Evolutionary conservation across 768 basidiomycete species (phyloP).

Genomic region (Scleroderma citrinum): DNA sequence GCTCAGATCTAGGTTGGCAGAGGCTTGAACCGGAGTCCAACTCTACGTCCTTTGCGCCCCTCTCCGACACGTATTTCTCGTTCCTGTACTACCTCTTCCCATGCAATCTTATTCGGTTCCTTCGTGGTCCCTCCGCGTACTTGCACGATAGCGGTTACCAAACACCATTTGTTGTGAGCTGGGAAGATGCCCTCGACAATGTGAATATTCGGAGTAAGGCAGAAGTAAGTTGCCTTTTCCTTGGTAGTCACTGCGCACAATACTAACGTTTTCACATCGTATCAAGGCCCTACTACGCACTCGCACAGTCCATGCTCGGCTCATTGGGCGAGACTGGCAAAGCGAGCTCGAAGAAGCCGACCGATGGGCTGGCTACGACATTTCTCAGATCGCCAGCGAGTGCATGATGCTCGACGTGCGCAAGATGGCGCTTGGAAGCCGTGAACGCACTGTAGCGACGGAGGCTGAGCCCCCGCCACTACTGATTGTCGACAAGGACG

Average conservation of each 20-base stretch:
- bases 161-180: constrained; percentile 61
- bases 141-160: constrained; percentile 44
- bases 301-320: constrained; percentile 67
- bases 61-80: constrained; percentile 64
- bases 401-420: constrained; percentile 62
- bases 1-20: constrained; percentile 61
- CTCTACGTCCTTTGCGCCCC: constrained; percentile 48
- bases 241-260: background rate
- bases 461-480: constrained; percentile 4
- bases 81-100: constrained; percentile 88
- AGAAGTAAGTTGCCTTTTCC: constrained; percentile 44
- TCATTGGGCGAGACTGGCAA: constrained; percentile 60
- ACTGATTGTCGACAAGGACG: constrained; percentile 14
- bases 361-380: constrained; percentile 62
- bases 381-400: constrained; percentile 59
- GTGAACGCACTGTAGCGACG: constrained; percentile 6
- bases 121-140: constrained; percentile 63
- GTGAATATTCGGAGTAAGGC: constrained; percentile 64
- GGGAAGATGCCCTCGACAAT: constrained; percentile 66
- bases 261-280: constrained; percentile 2
- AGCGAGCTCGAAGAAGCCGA: constrained; percentile 58
- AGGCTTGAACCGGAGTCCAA: constrained; percentile 58
- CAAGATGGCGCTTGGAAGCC: constrained; percentile 48
- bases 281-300: constrained; percentile 59
- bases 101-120: constrained; percentile 77